phyloP scores from a whole-genome alignment of 2,329 filamentous ascomycete species.

The Aspergillus sp. region DNA sequence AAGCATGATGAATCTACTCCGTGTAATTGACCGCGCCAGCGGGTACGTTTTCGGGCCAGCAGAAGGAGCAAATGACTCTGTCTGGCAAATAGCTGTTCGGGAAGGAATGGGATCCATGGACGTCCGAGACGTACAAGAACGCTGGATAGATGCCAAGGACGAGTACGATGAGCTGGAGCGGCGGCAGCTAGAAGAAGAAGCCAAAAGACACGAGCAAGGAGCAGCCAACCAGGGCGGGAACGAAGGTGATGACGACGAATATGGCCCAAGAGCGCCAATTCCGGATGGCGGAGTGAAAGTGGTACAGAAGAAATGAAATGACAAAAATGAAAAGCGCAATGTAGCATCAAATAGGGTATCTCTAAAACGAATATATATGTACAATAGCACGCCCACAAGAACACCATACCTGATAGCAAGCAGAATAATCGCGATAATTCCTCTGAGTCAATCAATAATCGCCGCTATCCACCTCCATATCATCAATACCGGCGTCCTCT shows the following conservation, averaged over 20 bases:
- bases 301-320: constrained; percentile 54
- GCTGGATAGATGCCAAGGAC: constrained; percentile 90
- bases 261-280: constrained; percentile 36
- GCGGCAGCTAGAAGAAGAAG: constrained; percentile 73
- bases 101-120: constrained; percentile 70
- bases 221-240: constrained; percentile 25
- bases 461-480: constrained; percentile 49
- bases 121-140: constrained; percentile 85
- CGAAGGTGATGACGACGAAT: constrained; percentile 37
- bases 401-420: constrained; percentile 4
- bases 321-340: constrained; percentile 36
- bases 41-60: constrained; percentile 91
- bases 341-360: constrained; percentile 27
- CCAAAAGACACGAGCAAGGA: constrained; percentile 50
- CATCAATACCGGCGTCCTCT: constrained; percentile 29
- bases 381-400: constrained; percentile 14
- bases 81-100: constrained; percentile 97
- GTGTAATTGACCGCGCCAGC: constrained; percentile 85
- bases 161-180: constrained; percentile 80
- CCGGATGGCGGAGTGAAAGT: constrained; percentile 70
- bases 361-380: constrained; percentile 22
- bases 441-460: constrained; percentile 24
- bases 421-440: not conserved
- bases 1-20: constrained; percentile 90
- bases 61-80: constrained; percentile 88